Percentiles rank a stretch among this genome's conserved stretches.
phyloP scores from a whole-genome alignment of 306 rosid genomes.

The Cyamopsis tetragonoloba region DNA sequence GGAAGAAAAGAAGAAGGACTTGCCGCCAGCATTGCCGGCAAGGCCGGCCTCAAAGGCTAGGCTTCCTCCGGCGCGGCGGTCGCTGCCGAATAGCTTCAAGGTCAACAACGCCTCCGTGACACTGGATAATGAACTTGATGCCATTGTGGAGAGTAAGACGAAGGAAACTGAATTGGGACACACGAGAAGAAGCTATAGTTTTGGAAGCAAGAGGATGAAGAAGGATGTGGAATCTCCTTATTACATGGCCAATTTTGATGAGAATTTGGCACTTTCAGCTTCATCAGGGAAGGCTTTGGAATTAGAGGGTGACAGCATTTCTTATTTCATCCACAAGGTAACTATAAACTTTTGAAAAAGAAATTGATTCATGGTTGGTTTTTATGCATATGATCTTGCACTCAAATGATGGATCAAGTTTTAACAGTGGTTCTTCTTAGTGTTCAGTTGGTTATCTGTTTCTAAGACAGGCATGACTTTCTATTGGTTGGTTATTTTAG shows the following conservation, averaged over 20 bases:
- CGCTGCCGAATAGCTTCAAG: slow-evolving; percentile 66
- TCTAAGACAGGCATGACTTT: slow-evolving; percentile 29
- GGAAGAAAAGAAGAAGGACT: slow-evolving; percentile 70
- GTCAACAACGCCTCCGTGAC: slow-evolving; percentile 12
- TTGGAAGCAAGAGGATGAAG: slow-evolving; percentile 61
- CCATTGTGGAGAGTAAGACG: slow-evolving; percentile 48
- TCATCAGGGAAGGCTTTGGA: slow-evolving; percentile 30
- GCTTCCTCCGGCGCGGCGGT: slow-evolving; percentile 77
- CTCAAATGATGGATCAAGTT: background rate
- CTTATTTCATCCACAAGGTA: slow-evolving; percentile 84
- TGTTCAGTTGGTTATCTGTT: background rate
- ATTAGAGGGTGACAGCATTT: slow-evolving; percentile 48
- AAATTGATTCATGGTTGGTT: background rate
- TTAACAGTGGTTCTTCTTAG: background rate
- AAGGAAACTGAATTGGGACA: slow-evolving; percentile 44
- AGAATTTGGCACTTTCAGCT: slow-evolving; percentile 26
- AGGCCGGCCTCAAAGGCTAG: slow-evolving; percentile 75
- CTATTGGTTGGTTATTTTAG: background rate
- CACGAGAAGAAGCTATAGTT: slow-evolving; percentile 32
- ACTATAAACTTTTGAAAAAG: background rate
- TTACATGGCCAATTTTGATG: no score
- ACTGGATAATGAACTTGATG: slow-evolving; percentile 35
- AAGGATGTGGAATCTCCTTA: slow-evolving; percentile 70
- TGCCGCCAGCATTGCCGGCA: slow-evolving; percentile 92
- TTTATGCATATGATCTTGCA: no score